Conservation (phyloP, 371 early-diverging fungal genomes). For the Mortierella sp. region DNA sequence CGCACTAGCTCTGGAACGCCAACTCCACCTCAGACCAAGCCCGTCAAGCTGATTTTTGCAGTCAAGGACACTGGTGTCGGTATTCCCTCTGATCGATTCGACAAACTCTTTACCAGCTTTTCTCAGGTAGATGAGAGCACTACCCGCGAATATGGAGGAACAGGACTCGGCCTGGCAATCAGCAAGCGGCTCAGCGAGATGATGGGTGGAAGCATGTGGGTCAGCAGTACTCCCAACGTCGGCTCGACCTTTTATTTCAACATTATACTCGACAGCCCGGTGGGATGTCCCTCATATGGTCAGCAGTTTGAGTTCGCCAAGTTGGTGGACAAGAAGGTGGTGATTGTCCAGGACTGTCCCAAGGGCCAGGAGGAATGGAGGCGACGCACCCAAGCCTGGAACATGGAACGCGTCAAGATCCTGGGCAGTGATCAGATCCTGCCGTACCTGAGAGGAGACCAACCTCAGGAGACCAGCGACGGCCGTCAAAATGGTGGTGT, state of each 20-base stretch:
- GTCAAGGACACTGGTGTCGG: slow-evolving; percentile 77
- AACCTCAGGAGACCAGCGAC: neutral
- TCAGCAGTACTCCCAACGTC: slow-evolving; percentile 32
- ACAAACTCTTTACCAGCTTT: slow-evolving; percentile 71
- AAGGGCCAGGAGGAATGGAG: slow-evolving; percentile 46
- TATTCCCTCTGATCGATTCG: slow-evolving; percentile 64
- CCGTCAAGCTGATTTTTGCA: slow-evolving; percentile 54
- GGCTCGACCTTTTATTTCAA: slow-evolving; percentile 58
- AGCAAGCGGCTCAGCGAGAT: slow-evolving; percentile 56
- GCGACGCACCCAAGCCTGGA: slow-evolving; percentile 38
- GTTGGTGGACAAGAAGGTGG: slow-evolving; percentile 26
- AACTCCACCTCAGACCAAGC: slow-evolving; percentile 22
- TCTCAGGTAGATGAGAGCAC: slow-evolving; percentile 71
- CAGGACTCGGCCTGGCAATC: slow-evolving; percentile 61
- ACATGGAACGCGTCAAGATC: slow-evolving; percentile 37
- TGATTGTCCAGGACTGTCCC: slow-evolving; percentile 37
- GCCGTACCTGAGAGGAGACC: slow-evolving; percentile 20
- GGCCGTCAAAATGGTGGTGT: neutral
- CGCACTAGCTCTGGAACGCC: slow-evolving; percentile 26
- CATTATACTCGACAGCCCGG: slow-evolving; percentile 47
- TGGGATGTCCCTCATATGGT: slow-evolving; percentile 35
- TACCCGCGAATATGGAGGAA: slow-evolving; percentile 67
- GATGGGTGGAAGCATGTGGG: slow-evolving; percentile 58
- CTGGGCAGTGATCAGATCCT: slow-evolving; percentile 30
- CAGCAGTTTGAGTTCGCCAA: slow-evolving; percentile 41